Evolutionary conservation across 306 rosid genomes (phyloP), one percentile per base, ranked within the genome.

Genomic region (Nissolia schottii): DNA sequence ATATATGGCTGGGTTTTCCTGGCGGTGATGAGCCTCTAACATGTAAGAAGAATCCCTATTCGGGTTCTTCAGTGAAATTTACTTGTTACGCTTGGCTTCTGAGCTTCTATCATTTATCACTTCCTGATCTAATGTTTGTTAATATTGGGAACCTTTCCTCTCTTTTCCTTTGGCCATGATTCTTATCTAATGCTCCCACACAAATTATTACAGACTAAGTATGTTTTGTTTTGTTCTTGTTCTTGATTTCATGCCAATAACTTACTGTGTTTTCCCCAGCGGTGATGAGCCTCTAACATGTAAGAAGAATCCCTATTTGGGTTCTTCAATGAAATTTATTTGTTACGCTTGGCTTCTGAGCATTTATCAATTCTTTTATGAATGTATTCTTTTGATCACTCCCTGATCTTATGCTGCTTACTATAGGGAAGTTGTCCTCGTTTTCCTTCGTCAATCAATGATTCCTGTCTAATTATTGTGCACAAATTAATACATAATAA

Each of bases 281-380:
- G 0, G 78, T 78, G 84, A 79, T 79, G 87, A 83, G 84, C 65
- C 77, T 59, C 73, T 83, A 83, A 85, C 90, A 81, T 41, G 67
- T 80, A 86, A 80, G 88, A 73, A 77, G 76, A n/a, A 7, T 32
- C 4, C 46, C 20, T 55, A 13, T 0, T 34, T 54, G 71, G 84
- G 31, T 64, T 78, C 81, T 76, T 80, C 78, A 4, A 11, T 68
- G 90, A 87, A 85, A 81, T 82, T 7, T 18, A 6, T 32, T 75
- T 86, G 90, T 80, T 85, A 74, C 83, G 85, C 86, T 88, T 83
- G 85, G 82, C 88, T 88, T 86, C 88, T 81, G 83, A 86, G 93
- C 90, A 77, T 48, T 6, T 34, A 3, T 54, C 11, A n/a, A 15
- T 40, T 5, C n/a, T n/a, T n/a, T n/a, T n/a, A n/a, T n/a, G n/a